Evolutionary conservation across 768 basidiomycete genomes (phyloP).

Genomic region (Leccinum rimulosum): DNA sequence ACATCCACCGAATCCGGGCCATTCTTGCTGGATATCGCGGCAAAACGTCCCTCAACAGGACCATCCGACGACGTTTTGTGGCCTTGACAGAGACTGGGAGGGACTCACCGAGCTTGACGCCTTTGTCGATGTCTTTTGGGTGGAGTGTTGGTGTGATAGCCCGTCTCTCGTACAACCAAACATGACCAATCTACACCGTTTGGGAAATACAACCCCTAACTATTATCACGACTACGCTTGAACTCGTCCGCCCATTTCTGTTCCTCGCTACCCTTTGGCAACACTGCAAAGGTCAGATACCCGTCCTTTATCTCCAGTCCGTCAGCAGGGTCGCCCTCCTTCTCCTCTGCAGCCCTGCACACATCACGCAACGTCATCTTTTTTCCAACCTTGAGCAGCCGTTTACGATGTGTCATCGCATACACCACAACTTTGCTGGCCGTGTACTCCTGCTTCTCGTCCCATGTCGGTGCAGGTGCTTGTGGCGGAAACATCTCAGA

Average conservation of each 20-base stretch:
- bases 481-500: slow-evolving; percentile 79
- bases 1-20: slow-evolving; percentile 57
- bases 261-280: slow-evolving; percentile 77
- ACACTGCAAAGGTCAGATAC: slow-evolving; percentile 73
- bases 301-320: slow-evolving; percentile 85
- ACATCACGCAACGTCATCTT: slow-evolving; percentile 85
- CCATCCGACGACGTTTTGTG: slow-evolving; percentile 12
- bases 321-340: slow-evolving; percentile 60
- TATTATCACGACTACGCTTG: slow-evolving; percentile 49
- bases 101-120: slow-evolving; percentile 70
- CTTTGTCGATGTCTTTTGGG: slow-evolving; percentile 45
- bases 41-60: slow-evolving; percentile 20
- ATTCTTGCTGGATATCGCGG: slow-evolving; percentile 19
- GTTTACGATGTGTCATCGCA: slow-evolving; percentile 71
- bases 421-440: slow-evolving; percentile 71
- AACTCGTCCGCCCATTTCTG: slow-evolving; percentile 85
- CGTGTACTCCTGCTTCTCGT: slow-evolving; percentile 63
- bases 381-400: slow-evolving; percentile 88
- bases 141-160: slow-evolving; percentile 8
- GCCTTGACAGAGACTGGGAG: slow-evolving; percentile 30
- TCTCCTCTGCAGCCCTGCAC: slow-evolving; percentile 57
- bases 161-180: slow-evolving; percentile 25
- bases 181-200: slow-evolving; percentile 25
- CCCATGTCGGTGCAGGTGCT: slow-evolving; percentile 71
- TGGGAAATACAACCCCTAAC: slow-evolving; percentile 12